A percentile compares a stretch with the other conserved stretches of the same genome.
phyloP scores from a whole-genome alignment of 371 early-diverging fungal species.

The Mortierella sp. region DNA sequence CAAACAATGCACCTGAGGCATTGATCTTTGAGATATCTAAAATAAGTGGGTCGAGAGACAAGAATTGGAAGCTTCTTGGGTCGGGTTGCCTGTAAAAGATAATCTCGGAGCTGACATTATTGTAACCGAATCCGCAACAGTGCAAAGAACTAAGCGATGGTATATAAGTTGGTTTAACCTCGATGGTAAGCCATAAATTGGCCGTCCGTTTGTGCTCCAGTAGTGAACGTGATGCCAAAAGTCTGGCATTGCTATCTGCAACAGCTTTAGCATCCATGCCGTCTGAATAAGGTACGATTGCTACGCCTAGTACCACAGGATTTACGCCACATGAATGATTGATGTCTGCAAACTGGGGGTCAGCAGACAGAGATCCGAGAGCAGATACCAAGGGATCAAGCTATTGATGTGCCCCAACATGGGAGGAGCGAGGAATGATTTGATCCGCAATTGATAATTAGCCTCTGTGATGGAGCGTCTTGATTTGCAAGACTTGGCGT shows the following conservation, averaged over 20 bases:
- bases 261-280: conserved; percentile 35
- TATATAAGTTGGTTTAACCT: conserved; percentile 58
- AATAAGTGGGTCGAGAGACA: conserved; percentile 77
- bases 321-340: conserved; percentile 43
- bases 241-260: conserved; percentile 40
- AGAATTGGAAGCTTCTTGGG: conserved; percentile 74
- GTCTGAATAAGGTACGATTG: conserved; percentile 48
- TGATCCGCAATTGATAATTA: conserved; percentile 9
- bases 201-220: conserved; percentile 56
- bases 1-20: conserved; percentile 50
- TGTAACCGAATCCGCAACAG: conserved; percentile 60
- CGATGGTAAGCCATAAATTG: conserved; percentile 61
- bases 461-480: background rate
- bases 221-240: conserved; percentile 42
- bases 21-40: conserved; percentile 73
- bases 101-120: conserved; percentile 60
- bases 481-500: background rate
- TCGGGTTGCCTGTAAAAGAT: conserved; percentile 78
- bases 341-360: conserved; percentile 39
- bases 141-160: conserved; percentile 56
- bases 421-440: background rate
- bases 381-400: conserved; percentile 43
- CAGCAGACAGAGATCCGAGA: conserved; percentile 37
- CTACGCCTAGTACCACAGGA: conserved; percentile 53
- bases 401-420: conserved; percentile 10